phyloP scores from a whole-genome alignment of 129 eudicot genomes.

The Saposhnikovia divaricata region DNA sequence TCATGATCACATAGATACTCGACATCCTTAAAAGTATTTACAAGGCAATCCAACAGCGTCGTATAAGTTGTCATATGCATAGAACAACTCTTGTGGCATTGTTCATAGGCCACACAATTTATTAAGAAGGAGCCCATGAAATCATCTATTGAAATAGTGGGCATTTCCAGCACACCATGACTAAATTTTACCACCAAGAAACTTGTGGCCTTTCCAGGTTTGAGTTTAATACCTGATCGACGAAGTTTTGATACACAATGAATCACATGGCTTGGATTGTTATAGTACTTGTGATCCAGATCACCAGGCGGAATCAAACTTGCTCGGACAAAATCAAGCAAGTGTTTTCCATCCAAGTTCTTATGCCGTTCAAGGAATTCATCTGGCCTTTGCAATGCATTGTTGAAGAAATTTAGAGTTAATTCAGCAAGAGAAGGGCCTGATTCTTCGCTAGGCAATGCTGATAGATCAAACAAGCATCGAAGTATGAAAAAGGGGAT shows the following conservation, averaged over 20 bases:
- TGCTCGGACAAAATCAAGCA: constrained; percentile 60
- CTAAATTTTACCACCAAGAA: constrained; percentile 45
- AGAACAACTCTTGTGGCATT: constrained; percentile 53
- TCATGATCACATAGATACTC: constrained; percentile 47
- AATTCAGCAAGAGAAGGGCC: constrained; percentile 28
- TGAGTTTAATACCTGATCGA: constrained; percentile 58
- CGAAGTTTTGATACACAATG: constrained; percentile 69
- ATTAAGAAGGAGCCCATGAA: constrained; percentile 61
- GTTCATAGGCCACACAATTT: constrained; percentile 78
- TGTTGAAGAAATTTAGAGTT: constrained; percentile 46
- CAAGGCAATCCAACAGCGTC: constrained; percentile 60
- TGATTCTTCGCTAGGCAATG: constrained; percentile 13
- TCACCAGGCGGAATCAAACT: constrained; percentile 28
- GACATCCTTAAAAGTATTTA: constrained; percentile 59
- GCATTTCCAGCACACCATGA: constrained; percentile 62
- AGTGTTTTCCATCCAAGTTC: constrained; percentile 38
- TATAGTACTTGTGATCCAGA: constrained; percentile 10
- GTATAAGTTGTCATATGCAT: constrained; percentile 68
- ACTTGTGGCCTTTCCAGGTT: constrained; percentile 39
- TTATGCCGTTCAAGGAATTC: constrained; percentile 21
- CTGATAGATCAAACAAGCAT: constrained; percentile 44
- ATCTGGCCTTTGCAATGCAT: constrained; percentile 30
- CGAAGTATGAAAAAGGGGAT: constrained; percentile 62
- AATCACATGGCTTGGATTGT: constrained; percentile 38
- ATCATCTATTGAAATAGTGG: constrained; percentile 54